Evolutionary conservation across 352 stramenopile species (phyloP), one percentile per base, ranked within the genome.

Genomic region (Pythium aphanidermatum): DNA sequence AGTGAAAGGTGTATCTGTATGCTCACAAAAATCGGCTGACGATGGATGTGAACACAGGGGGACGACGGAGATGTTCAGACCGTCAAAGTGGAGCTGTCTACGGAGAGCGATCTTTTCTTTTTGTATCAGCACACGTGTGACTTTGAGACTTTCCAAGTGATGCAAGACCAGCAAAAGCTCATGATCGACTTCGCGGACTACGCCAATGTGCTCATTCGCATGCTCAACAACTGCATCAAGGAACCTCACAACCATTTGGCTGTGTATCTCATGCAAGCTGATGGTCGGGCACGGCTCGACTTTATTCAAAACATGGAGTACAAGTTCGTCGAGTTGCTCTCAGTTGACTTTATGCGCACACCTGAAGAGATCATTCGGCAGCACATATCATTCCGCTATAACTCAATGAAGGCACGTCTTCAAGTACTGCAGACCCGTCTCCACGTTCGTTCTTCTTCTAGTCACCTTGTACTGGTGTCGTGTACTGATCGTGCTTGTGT

Each of bases 231-330:
- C 57, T 96, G 90, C 62, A 97, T 98, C 61, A 94, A 96, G 50
- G 89, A 98, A 57, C 89, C 91, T 2, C 85, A 97, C 61, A 96
- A 88, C 57, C 86, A 97, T 54, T 59, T 98, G 33, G 87, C 89
- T 20, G 86, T 97, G 14, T 97, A 97, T 49, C 64, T 97, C 21
- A 96, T 98, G 83, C 78, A 96, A 42, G 75, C 78, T 1, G 90
- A 97, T 39, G 81, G 83, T n/a, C 82, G 85, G 37, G 86, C 86
- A 14, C 75, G 90, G 2, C 68, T 98, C 9, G 91, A 98, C 46
- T 96, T 97, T 50, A 97, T 98, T 51, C 86, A 96, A 65, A 97
- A 97, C 55, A 96, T 97, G 91, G 86, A 97, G 68, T 97, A 97
- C 80, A 97, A 97, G 47, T 98, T 98, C 58, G 86, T 98, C 25